phyloP scores from a whole-genome alignment of 2,329 filamentous ascomycete species.

The Sporothrix inflata region DNA sequence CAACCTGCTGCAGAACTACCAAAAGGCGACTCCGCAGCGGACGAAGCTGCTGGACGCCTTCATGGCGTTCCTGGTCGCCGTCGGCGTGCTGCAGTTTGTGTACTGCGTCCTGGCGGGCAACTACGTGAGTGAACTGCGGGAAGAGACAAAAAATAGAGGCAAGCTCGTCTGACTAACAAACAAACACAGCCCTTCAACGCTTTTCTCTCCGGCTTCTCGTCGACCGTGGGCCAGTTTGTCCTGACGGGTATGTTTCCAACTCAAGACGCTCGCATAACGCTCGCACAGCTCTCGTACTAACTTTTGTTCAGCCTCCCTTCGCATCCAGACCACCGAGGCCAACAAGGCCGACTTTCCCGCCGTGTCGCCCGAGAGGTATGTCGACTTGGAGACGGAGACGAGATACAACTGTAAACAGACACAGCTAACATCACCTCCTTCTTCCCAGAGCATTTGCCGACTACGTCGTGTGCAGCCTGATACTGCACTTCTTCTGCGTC shows the following conservation, averaged over 20 bases:
- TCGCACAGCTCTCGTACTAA: too few relatives aligned
- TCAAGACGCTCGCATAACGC: too few relatives aligned
- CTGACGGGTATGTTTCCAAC: constrained; percentile 83
- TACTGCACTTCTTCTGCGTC: constrained; percentile 97
- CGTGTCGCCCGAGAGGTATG: constrained; percentile 69
- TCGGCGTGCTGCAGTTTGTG: constrained; percentile 87
- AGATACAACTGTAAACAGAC: too few relatives aligned
- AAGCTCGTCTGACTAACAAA: constrained; percentile 10
- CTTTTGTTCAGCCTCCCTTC: constrained; percentile 62
- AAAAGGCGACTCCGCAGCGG: constrained; percentile 80
- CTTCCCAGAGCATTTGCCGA: constrained; percentile 79
- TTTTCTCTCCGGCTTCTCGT: constrained; percentile 92
- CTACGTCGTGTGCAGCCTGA: constrained; percentile 90
- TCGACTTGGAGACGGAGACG: too few relatives aligned
- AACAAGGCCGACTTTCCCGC: constrained; percentile 77
- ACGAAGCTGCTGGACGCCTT: constrained; percentile 92
- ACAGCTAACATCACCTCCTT: too few relatives aligned
- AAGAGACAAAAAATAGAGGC: not conserved
- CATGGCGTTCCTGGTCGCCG: constrained; percentile 81
- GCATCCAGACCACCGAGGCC: constrained; percentile 87
- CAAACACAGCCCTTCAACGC: constrained; percentile 95
- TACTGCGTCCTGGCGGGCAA: constrained; percentile 93
- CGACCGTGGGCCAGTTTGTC: constrained; percentile 96
- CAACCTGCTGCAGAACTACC: constrained; percentile 78
- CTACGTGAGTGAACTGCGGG: constrained; percentile 68